Evolutionary conservation across 2,329 filamentous ascomycete genomes (phyloP).

Genomic region (Sporothrix pseudoabietina): DNA sequence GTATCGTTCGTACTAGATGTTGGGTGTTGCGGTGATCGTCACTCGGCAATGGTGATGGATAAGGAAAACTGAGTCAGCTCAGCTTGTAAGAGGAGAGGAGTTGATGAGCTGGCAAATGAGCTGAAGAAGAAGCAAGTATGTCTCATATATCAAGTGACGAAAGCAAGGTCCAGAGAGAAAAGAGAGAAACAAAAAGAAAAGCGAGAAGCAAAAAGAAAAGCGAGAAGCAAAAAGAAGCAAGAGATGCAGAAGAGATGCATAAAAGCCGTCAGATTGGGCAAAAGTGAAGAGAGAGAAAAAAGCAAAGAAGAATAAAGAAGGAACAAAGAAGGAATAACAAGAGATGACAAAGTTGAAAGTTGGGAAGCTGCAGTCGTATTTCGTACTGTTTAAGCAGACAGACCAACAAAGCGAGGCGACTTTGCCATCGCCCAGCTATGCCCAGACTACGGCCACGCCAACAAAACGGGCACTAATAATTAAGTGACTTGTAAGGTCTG

Average conservation of each 20-base stretch:
- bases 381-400: neutral
- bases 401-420: neutral
- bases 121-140: neutral
- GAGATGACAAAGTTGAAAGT: neutral
- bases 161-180: neutral
- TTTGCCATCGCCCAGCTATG: neutral
- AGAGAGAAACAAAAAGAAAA: neutral
- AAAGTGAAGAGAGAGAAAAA: neutral
- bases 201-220: neutral
- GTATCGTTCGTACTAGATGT: neutral
- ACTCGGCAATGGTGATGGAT: neutral
- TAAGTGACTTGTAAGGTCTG: neutral
- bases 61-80: conserved; percentile 16
- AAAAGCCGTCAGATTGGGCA: neutral
- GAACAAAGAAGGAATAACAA: neutral
- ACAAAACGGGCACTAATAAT: neutral
- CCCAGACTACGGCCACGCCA: neutral
- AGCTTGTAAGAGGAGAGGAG: neutral
- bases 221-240: neutral
- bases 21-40: neutral
- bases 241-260: neutral
- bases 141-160: neutral
- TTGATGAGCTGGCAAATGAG: neutral
- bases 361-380: neutral
- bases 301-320: too few species aligned